phyloP scores from a whole-genome alignment of 2,329 filamentous ascomycete species.

The Epichloe sylvatica region DNA sequence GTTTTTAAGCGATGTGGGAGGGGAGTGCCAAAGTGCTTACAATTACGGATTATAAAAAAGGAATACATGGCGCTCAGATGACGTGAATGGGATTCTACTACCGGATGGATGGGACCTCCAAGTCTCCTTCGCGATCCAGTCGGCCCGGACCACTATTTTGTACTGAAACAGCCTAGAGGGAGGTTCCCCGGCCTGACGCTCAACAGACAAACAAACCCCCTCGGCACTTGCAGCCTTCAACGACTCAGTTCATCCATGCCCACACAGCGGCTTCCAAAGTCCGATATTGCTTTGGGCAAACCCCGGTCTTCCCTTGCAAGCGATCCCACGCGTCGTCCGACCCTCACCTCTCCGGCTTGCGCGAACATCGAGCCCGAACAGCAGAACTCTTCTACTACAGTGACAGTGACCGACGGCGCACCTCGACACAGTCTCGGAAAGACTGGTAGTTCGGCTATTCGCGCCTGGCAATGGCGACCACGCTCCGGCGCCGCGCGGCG shows the following conservation, averaged over 20 bases:
- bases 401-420: background rate
- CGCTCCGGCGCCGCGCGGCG: slow-evolving; percentile 19
- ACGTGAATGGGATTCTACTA: background rate
- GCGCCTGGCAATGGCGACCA: slow-evolving; percentile 13
- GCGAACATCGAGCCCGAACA: background rate
- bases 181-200: background rate
- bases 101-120: background rate
- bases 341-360: background rate
- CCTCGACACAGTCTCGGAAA: background rate
- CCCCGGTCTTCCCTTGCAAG: background rate
- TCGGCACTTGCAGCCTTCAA: background rate
- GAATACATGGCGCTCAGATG: background rate
- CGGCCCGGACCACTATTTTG: background rate
- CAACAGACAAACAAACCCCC: background rate
- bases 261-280: background rate
- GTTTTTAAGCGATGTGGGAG: too few species aligned
- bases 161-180: background rate
- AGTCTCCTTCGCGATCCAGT: background rate
- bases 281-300: background rate
- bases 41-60: too few species aligned
- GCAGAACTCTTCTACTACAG: background rate
- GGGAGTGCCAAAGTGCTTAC: too few species aligned
- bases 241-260: background rate
- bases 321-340: background rate
- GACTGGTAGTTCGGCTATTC: background rate